Percentiles rank a stretch among this genome's conserved stretches.
Conservation (phyloP, 441 rosid species). For the Francoa sonchifolia region DNA sequence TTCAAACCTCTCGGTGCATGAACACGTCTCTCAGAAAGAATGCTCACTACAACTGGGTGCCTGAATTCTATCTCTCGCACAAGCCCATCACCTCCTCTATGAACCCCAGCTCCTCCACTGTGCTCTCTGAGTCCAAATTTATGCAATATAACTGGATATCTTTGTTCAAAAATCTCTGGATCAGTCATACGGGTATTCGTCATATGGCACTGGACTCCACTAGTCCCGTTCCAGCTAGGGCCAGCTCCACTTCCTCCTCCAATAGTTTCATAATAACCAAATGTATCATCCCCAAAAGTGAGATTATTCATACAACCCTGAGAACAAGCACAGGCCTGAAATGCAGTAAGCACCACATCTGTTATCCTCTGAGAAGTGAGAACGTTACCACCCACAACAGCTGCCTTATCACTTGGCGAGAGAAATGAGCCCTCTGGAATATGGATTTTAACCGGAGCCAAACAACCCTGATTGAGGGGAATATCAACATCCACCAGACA, state of each 20-base stretch:
- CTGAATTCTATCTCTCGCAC: slow-evolving; percentile 84
- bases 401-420: slow-evolving; percentile 86
- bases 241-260: slow-evolving; percentile 97
- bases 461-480: slow-evolving; percentile 88
- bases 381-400: slow-evolving; percentile 95
- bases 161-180: slow-evolving; percentile 91
- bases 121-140: slow-evolving; percentile 65
- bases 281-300: slow-evolving; percentile 77
- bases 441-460: slow-evolving; percentile 68
- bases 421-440: slow-evolving; percentile 74
- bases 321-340: slow-evolving; percentile 90
- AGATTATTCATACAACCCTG: slow-evolving; percentile 98
- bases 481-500: slow-evolving; percentile 76
- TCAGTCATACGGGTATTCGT: slow-evolving; percentile 95
- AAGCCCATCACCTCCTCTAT: slow-evolving; percentile 72
- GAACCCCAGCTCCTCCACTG: slow-evolving; percentile 72
- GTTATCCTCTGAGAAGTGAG: slow-evolving; percentile 83
- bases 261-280: slow-evolving; percentile 86
- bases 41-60: slow-evolving; percentile 65
- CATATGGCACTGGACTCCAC: slow-evolving; percentile 96
- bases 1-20: slow-evolving; percentile 74
- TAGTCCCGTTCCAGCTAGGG: slow-evolving; percentile 75
- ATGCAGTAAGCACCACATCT: slow-evolving; percentile 72
- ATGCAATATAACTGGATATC: slow-evolving; percentile 80
- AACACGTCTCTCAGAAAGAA: slow-evolving; percentile 90